phyloP scores from a whole-genome alignment of 176 grass and related monocot genomes.

The Ananas comosus region DNA sequence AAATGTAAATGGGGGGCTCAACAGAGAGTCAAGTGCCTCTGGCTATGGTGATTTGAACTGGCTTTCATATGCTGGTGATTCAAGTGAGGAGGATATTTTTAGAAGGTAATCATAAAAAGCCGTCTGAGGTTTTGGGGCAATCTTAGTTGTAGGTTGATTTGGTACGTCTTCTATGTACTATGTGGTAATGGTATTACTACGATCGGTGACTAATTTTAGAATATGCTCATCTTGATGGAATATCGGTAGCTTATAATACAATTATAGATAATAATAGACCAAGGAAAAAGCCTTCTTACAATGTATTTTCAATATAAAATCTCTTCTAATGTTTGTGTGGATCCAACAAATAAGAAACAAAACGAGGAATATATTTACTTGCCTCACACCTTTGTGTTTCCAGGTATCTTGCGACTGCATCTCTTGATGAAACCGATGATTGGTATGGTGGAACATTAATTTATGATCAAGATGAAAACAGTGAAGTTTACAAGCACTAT shows the following conservation, averaged over 20 bases:
- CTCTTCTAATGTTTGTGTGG: neutral
- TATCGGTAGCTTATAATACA: too few relatives aligned
- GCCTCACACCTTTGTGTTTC: slow-evolving; percentile 1
- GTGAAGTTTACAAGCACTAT: slow-evolving; percentile 69
- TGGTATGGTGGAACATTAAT: slow-evolving; percentile 82
- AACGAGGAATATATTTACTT: neutral
- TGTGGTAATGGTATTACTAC: too few relatives aligned
- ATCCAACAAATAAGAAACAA: neutral
- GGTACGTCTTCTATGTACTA: neutral
- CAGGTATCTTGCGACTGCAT: slow-evolving; percentile 69
- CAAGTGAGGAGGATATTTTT: slow-evolving; percentile 78
- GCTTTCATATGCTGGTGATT: slow-evolving; percentile 41
- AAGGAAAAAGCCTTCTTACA: too few relatives aligned
- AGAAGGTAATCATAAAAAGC: slow-evolving; percentile 43
- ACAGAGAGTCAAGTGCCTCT: slow-evolving; percentile 27
- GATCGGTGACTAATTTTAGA: too few relatives aligned
- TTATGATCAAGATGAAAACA: slow-evolving; percentile 73
- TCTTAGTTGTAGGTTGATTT: neutral
- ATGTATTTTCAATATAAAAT: too few relatives aligned
- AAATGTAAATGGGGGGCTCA: slow-evolving; percentile 29
- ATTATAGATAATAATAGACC: too few relatives aligned
- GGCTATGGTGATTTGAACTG: slow-evolving; percentile 50
- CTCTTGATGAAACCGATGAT: slow-evolving; percentile 50
- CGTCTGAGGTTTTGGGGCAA: neutral
- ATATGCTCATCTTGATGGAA: too few relatives aligned